Evolutionary conservation across 2,329 filamentous ascomycete species (phyloP), one percentile per base, ranked within the genome.

Genomic region (Cercospora citrullina): DNA sequence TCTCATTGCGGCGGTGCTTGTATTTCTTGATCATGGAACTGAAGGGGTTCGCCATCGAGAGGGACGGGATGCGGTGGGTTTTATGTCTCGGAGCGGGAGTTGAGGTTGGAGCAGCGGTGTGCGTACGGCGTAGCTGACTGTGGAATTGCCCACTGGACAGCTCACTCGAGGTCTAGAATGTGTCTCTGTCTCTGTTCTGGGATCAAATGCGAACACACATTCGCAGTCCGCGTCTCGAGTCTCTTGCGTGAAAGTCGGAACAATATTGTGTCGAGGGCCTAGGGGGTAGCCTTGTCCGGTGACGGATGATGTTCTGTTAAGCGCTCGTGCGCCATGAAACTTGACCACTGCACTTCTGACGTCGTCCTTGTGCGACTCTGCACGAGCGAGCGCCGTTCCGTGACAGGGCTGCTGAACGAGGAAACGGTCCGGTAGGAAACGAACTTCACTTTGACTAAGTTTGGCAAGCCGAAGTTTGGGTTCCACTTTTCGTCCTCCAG

Each of bases 391-490:
- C 1, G 48, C 18, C 48, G 21, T 23, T 26, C 21, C 21, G 48
- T 16, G 48, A 55, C 48, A 55, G 23, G 48, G 48, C 48, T 16
- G 14, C 48, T 55, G 48, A 55, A 55, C 48, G 48, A 28, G 48
- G 23, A n/a, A 55, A 55, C 48, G 48, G 12, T 30, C 23, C 23
- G 23, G 48, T 8, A 4, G 48, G 6, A 26, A 16, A 53, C 28
- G 42, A 39, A 39, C 62, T 64, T 64, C 62, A 64, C 62, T 64
- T 64, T 21, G 33, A 48, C 62, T 39, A 59, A 42, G 53, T 64
- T 64, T 48, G 33, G 36, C 21, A 45, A 23, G 18, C 21, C 45
- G 55, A 61, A 68, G 53, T n/a, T 23, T 31, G 23, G 5, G n/a
- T 62, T 60, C 66, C 66, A 68, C 66, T 55, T 60, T 26, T 30